A percentile compares a stretch with the other conserved stretches of the same genome.
Conservation (phyloP, 371 early-diverging fungal genomes). For the Mucor circinelloides region DNA sequence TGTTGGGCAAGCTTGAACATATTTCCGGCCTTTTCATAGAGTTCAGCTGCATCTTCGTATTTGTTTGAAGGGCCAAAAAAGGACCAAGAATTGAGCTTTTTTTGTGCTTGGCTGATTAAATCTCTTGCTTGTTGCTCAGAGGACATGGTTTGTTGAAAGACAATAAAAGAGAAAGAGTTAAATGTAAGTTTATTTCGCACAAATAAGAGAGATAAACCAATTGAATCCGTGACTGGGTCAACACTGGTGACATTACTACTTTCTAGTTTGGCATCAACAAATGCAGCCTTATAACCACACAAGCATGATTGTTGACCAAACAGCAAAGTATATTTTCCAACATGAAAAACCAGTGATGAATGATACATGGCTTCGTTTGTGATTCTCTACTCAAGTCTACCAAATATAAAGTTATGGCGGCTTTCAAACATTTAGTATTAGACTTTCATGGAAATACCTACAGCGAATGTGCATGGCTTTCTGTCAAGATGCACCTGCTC, state of each 20-base stretch:
- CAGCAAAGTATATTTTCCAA: no score
- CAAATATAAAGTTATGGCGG: no score
- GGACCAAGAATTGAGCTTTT: slow-evolving; percentile 75
- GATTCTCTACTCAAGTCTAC: no score
- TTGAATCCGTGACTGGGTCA: not conserved
- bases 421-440: no score
- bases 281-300: no score
- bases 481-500: no score
- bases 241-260: no score
- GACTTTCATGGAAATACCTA: no score
- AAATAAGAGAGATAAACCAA: not conserved
- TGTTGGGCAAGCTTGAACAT: slow-evolving; percentile 88
- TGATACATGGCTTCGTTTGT: no score
- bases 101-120: slow-evolving; percentile 74
- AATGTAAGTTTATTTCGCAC: not conserved
- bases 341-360: not conserved
- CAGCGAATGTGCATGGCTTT: no score
- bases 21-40: slow-evolving; percentile 90
- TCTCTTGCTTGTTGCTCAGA: slow-evolving; percentile 76
- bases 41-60: slow-evolving; percentile 91
- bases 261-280: no score
- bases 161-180: not conserved
- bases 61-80: slow-evolving; percentile 77
- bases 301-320: no score
- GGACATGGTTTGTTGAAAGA: slow-evolving; percentile 34